Base-by-base conservation (phyloP, 2,329 filamentous ascomycete genomes). In the Alternaria dauci region DNA sequence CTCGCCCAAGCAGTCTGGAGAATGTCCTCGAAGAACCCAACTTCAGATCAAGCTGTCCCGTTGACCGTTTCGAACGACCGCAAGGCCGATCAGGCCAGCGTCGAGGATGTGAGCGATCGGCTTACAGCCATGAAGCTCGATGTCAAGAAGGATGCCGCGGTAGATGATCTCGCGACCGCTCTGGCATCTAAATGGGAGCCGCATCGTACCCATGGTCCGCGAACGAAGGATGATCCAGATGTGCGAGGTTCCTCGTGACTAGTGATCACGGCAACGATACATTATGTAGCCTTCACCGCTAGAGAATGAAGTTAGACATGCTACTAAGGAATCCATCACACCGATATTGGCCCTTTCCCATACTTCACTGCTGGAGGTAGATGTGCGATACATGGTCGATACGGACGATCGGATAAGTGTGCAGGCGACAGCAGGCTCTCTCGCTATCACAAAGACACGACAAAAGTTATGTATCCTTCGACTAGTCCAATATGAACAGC, bases 361-460 rank as follows among this genome's bases (percentile, higher is more conserved):
- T 12, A 23, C 23, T 23, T 6, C 11, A 4, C 23, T 42, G 11
- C 39, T 42, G 11, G 7, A 23, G 18, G 18, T 11, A 42, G 14
- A 14, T 11, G n/a, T 23, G 9, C 18, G 9, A 20, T 23, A 23
- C 11, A 23, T 6, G 11, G 12, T 14, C 20, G 5, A 23, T 6
- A 23, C 11, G 39, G 23, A 42, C 5, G 11, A 18, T 25, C 20
- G 18, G 39, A 42, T n/a, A 4, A 42, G 18, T 11, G 14, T 0
- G 20, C 5, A 36, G 32, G 11, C 18, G 3, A 42, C 39, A 36
- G 5, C 12, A 23, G 39, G 20, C n/a, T 8, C 18, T 0, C 9
- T 5, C 0, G 3, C 18, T 42, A 2, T 23, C 12, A 42, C 11
- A 0, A 2, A 6, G 0, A 2, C 18, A 14, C n/a, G 11, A 8